These are phyloP conservation scores for Fusarium stilboides DNA, from an alignment of 2,329 filamentous ascomycete species.

Conservation along the genomic window DNA sequence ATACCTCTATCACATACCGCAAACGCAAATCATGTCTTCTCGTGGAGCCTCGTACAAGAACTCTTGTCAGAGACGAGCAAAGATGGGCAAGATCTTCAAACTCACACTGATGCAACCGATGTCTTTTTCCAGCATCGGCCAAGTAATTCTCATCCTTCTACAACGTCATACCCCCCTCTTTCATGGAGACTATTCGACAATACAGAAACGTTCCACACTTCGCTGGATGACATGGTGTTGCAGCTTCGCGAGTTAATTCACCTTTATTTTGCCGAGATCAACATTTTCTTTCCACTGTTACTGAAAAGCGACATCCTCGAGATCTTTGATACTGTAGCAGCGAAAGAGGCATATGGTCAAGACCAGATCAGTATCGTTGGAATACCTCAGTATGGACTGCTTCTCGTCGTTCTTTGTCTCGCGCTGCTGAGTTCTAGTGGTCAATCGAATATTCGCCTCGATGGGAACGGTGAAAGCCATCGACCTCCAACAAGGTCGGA, in stretches of 20 bases:
- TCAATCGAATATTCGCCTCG: not conserved
- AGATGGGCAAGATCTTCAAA: not conserved
- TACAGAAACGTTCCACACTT: not conserved
- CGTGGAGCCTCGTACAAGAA: conserved; percentile 16
- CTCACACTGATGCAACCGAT: conserved; percentile 18
- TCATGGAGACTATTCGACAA: conserved; percentile 26
- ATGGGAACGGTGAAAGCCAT: not conserved
- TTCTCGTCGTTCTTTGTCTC: conserved; percentile 26
- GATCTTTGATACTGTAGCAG: not conserved
- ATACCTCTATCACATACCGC: conserved; percentile 36
- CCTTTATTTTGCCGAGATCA: conserved; percentile 48
- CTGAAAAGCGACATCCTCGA: conserved; percentile 5
- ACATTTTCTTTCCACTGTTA: conserved; percentile 46
- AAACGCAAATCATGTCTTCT: conserved; percentile 37
- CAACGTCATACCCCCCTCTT: not conserved
- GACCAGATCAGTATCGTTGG: not conserved
- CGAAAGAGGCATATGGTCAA: not conserved
- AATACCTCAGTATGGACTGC: conserved; percentile 13
- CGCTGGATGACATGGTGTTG: fast-evolving
- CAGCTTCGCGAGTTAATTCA: not conserved
- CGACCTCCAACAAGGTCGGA: not conserved
- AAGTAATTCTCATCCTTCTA: not conserved
- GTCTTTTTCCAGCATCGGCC: conserved; percentile 25
- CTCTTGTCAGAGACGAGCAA: not conserved
- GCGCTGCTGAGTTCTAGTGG: conserved; percentile 2